Evolutionary conservation across 2,329 filamentous ascomycete genomes (phyloP).

Genomic region (Aspergillus cejpii): DNA sequence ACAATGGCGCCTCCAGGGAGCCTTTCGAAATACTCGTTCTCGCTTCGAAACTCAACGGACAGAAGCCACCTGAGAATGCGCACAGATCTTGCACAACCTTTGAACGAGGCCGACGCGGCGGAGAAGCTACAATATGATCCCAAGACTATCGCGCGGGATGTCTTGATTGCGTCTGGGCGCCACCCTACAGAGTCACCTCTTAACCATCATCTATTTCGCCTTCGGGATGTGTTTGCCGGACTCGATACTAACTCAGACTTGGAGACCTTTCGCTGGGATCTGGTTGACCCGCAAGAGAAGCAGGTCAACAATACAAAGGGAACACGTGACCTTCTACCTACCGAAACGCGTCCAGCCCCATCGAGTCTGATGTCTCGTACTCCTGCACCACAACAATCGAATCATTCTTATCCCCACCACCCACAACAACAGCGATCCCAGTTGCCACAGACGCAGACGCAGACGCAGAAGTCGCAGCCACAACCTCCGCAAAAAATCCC

Average conservation of each 20-base stretch:
- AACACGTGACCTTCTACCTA: slow-evolving; percentile 12
- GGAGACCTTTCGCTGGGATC: slow-evolving; percentile 55
- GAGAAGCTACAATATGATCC: slow-evolving; percentile 52
- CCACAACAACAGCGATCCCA: slow-evolving; percentile 3
- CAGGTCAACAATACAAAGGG: background rate
- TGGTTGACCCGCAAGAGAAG: slow-evolving; percentile 43
- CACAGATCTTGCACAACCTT: slow-evolving; percentile 38
- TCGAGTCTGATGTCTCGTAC: background rate
- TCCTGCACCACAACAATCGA: background rate
- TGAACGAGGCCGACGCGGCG: slow-evolving; percentile 36
- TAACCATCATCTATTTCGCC: slow-evolving; percentile 53
- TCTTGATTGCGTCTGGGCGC: slow-evolving; percentile 55
- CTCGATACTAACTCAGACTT: slow-evolving; percentile 48
- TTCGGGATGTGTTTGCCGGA: slow-evolving; percentile 39
- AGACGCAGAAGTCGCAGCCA: background rate
- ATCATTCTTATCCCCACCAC: background rate
- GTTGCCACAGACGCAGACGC: background rate
- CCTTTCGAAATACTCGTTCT: slow-evolving; percentile 8
- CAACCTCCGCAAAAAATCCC: background rate
- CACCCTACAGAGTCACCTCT: slow-evolving; percentile 54
- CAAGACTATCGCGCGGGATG: slow-evolving; percentile 56
- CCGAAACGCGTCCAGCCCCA: slow-evolving; percentile 1
- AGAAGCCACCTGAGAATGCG: slow-evolving; percentile 24
- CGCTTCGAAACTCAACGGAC: slow-evolving; percentile 8
- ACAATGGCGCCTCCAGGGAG: slow-evolving; percentile 2